Conservation (phyloP, 805 yeast genomes). For the Candida incommunis region DNA sequence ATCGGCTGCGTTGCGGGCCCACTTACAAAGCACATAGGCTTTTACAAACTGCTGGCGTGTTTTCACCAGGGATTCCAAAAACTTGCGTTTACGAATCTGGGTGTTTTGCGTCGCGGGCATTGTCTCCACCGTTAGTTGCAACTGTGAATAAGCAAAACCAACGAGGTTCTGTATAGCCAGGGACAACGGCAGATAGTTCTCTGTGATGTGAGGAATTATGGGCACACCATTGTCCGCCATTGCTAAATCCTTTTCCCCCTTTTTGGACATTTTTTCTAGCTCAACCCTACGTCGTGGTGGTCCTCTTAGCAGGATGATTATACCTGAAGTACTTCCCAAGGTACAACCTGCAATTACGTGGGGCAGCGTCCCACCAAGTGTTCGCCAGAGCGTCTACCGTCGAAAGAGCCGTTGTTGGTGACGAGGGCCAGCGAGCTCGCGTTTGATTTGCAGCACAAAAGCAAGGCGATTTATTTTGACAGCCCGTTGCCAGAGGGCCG, state of each 20-base stretch:
- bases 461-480: too few species aligned
- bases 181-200: conserved; percentile 52
- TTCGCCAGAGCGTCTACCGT: too few species aligned
- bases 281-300: too few species aligned
- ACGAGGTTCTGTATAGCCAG: conserved; percentile 45
- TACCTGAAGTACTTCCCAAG: too few species aligned
- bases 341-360: too few species aligned
- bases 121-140: conserved; percentile 46
- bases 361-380: too few species aligned
- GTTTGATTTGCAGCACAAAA: too few species aligned
- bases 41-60: conserved; percentile 76
- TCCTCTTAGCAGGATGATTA: too few species aligned
- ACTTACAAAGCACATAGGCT: conserved; percentile 72
- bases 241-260: neutral
- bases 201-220: conserved; percentile 55
- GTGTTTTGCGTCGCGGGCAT: conserved; percentile 44
- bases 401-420: too few species aligned
- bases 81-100: conserved; percentile 46
- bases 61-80: conserved; percentile 53
- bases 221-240: conserved; percentile 16
- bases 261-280: neutral
- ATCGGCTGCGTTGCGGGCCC: conserved; percentile 66
- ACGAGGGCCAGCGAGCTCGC: too few species aligned
- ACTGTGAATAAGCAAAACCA: conserved; percentile 47
- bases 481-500: too few species aligned